Percentiles rank a stretch among this genome's conserved stretches.
phyloP scores from a whole-genome alignment of 2,329 filamentous ascomycete species.

The Diaporthe vaccinii region DNA sequence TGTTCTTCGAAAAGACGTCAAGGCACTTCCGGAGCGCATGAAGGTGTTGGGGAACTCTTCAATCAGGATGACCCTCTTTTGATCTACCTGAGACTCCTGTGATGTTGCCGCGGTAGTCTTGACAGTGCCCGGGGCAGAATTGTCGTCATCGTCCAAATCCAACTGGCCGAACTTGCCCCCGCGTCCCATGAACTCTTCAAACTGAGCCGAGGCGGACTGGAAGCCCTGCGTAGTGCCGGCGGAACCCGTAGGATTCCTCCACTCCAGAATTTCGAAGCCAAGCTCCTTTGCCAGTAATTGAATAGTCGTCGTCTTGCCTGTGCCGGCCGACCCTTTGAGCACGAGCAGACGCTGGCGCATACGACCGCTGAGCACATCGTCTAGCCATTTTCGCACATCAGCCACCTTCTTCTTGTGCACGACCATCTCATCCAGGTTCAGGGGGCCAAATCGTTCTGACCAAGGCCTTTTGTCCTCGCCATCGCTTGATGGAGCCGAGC shows the following conservation, averaged over 20 bases:
- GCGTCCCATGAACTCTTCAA: slow-evolving; percentile 90
- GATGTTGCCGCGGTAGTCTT: slow-evolving; percentile 29
- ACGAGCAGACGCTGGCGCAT: slow-evolving; percentile 81
- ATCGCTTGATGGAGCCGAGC: slow-evolving; percentile 49
- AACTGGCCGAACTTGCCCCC: slow-evolving; percentile 85
- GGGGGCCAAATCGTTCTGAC: slow-evolving; percentile 87
- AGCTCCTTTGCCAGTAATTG: slow-evolving; percentile 83
- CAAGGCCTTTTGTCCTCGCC: slow-evolving; percentile 78
- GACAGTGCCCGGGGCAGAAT: slow-evolving; percentile 45
- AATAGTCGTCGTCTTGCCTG: slow-evolving; percentile 92
- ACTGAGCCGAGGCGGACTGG: slow-evolving; percentile 81
- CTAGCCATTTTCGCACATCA: slow-evolving; percentile 88
- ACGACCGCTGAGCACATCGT: slow-evolving; percentile 76
- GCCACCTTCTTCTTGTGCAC: slow-evolving; percentile 95
- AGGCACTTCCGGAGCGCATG: slow-evolving; percentile 71
- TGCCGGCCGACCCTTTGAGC: slow-evolving; percentile 90
- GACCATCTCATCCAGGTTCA: slow-evolving; percentile 83
- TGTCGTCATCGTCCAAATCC: slow-evolving; percentile 53
- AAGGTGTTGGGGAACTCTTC: slow-evolving; percentile 88
- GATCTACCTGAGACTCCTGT: slow-evolving; percentile 16
- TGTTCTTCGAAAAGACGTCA: slow-evolving; percentile 80
- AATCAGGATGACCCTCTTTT: slow-evolving; percentile 75
- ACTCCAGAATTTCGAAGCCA: slow-evolving; percentile 84
- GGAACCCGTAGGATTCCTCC: slow-evolving; percentile 84
- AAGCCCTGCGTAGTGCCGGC: slow-evolving; percentile 71